Evolutionary conservation across 75 land plant genomes (phyloP).

Genomic region (Cunninghamia lanceolata): DNA sequence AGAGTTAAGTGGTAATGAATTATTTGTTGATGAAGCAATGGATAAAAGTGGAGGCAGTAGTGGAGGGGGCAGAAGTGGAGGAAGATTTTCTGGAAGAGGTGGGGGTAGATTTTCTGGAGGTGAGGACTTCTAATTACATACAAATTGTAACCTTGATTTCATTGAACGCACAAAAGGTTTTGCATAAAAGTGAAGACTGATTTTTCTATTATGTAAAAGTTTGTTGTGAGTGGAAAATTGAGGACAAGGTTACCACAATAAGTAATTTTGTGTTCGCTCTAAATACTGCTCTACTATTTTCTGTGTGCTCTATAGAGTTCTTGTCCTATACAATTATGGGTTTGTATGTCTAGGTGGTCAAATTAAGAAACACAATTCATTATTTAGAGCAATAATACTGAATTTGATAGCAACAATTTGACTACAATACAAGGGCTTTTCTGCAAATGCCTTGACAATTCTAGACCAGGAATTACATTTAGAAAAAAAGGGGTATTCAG

Average conservation of each 20-base stretch:
- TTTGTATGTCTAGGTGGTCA: background rate
- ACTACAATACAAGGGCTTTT: background rate
- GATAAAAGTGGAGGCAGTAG: conserved; percentile 26
- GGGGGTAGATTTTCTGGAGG: conserved; percentile 21
- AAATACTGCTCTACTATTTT: background rate
- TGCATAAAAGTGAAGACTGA: background rate
- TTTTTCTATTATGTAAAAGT: too few relatives aligned
- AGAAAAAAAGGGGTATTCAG: background rate
- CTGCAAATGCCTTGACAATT: background rate
- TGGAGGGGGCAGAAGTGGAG: conserved; percentile 22
- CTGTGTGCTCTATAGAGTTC: background rate
- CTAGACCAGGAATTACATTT: background rate
- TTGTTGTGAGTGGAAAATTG: background rate
- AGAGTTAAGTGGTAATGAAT: conserved; percentile 42
- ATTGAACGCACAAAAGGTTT: background rate
- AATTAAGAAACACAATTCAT: background rate
- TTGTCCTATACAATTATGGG: background rate
- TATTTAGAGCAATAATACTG: too few relatives aligned
- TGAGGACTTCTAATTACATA: background rate
- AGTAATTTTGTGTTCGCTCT: background rate
- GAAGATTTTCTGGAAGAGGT: conserved; percentile 21
- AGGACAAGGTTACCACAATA: background rate
- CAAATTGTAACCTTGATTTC: background rate
- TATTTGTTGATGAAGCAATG: conserved; percentile 51
- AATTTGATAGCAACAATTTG: too few relatives aligned